Percentiles rank a stretch among this genome's conserved stretches.
Evolutionary conservation across 495 filamentous ascomycete species (phyloP).

Genomic region (Hypomontagnella submonticulosa): DNA sequence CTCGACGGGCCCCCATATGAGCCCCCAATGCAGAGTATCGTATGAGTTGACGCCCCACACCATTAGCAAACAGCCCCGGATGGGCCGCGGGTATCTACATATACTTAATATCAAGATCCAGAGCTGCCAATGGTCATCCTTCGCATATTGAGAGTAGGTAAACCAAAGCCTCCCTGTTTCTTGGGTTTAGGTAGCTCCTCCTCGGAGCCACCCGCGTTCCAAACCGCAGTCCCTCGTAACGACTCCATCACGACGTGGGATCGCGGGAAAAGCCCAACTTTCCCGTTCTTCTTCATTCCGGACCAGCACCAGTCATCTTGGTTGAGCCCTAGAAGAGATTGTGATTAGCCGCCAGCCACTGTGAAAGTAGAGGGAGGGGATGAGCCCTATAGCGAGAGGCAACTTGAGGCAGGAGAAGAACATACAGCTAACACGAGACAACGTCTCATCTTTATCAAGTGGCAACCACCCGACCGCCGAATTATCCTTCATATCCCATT

Average conservation of each 20-base stretch:
- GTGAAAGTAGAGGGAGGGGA: too few relatives aligned
- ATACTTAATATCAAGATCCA: conserved; percentile 16
- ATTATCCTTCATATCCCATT: conserved; percentile 47
- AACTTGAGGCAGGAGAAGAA: conserved; percentile 15
- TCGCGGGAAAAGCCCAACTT: conserved; percentile 55
- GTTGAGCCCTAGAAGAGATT: conserved; percentile 41
- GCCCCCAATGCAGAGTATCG: background rate
- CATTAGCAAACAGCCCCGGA: background rate
- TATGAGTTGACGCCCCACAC: background rate
- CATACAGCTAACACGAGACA: conserved; percentile 53
- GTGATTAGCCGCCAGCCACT: conserved; percentile 9
- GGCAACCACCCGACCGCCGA: conserved; percentile 49
- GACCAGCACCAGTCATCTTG: conserved; percentile 61
- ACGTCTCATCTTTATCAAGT: conserved; percentile 57
- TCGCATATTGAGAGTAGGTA: conserved; percentile 39
- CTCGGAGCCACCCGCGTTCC: conserved; percentile 22
- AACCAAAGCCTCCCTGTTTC: conserved; percentile 29
- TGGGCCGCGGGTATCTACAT: background rate
- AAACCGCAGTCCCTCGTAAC: conserved; percentile 22
- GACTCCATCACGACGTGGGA: conserved; percentile 36
- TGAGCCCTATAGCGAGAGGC: background rate
- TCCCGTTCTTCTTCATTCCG: conserved; percentile 56
- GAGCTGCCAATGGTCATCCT: conserved; percentile 41
- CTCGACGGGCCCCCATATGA: too few relatives aligned
- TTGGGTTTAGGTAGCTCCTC: conserved; percentile 25